Conservation (phyloP, 2,329 filamentous ascomycete genomes). For the Clarireedia paspali region DNA sequence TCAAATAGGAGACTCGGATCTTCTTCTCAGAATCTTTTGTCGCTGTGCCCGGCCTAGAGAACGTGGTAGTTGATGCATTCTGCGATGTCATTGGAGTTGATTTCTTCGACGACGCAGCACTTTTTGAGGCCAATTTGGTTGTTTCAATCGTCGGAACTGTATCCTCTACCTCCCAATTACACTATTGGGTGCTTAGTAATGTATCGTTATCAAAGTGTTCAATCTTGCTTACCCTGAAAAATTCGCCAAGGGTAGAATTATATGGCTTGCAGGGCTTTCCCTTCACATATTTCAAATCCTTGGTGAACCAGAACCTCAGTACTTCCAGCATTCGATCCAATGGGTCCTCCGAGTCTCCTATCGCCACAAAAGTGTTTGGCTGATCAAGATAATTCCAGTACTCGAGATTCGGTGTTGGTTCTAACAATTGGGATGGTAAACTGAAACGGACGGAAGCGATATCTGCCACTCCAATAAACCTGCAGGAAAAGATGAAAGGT, state of each 20-base stretch:
- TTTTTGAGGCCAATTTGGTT: constrained; percentile 8
- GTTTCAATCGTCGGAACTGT: constrained; percentile 54
- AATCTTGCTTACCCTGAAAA: constrained; percentile 68
- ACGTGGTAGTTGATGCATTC: constrained; percentile 17
- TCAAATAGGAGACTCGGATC: constrained; percentile 84
- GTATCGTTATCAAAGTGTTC: neutral
- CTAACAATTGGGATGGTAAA: constrained; percentile 86
- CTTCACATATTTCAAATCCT: constrained; percentile 98
- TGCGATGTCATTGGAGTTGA: constrained; percentile 14
- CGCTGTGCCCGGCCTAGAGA: constrained; percentile 11
- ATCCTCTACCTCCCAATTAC: constrained; percentile 90
- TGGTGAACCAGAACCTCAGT: constrained; percentile 96
- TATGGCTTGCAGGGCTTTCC: constrained; percentile 98
- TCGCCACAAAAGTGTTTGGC: constrained; percentile 77
- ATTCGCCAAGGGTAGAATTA: constrained; percentile 94
- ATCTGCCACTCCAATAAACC: constrained; percentile 93
- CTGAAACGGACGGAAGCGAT: constrained; percentile 95
- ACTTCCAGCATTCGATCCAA: constrained; percentile 93
- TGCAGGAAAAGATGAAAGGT: constrained; percentile 31
- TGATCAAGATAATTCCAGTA: constrained; percentile 99
- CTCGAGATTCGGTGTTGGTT: constrained; percentile 93
- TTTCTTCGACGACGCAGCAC: constrained; percentile 5
- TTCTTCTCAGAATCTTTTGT: constrained; percentile 44
- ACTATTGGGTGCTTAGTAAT: constrained; percentile 42
- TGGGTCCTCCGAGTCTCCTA: constrained; percentile 83